Conservation (phyloP, 768 basidiomycete genomes). For the Auriscalpium microsporum region DNA sequence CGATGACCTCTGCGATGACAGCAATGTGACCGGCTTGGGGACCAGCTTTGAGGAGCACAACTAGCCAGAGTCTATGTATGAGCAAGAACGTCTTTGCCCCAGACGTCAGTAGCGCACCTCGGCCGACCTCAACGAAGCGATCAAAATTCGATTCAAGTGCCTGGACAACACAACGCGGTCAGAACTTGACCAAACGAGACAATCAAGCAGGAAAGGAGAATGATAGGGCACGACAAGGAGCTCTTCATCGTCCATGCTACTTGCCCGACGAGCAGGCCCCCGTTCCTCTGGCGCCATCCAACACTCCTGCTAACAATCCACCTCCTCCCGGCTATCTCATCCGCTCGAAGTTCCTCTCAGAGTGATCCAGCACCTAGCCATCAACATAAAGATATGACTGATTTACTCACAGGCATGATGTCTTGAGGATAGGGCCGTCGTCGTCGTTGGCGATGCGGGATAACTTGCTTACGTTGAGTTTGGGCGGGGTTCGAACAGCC, state of each 20-base stretch:
- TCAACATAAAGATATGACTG: neutral
- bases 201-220: neutral
- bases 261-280: neutral
- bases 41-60: slow-evolving; percentile 90
- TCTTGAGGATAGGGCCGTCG: slow-evolving; percentile 9
- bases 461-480: slow-evolving; percentile 1
- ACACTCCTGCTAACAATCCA: neutral
- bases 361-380: neutral
- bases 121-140: slow-evolving; percentile 97
- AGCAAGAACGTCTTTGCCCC: neutral
- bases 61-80: slow-evolving; percentile 26
- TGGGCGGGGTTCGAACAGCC: slow-evolving; percentile 6
- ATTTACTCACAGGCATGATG: slow-evolving; percentile 13
- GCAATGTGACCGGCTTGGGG: slow-evolving; percentile 85
- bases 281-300: neutral
- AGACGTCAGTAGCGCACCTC: slow-evolving; percentile 44
- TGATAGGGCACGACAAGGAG: neutral
- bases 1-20: slow-evolving; percentile 94
- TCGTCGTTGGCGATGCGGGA: slow-evolving; percentile 4
- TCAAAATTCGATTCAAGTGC: slow-evolving; percentile 68
- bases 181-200: neutral
- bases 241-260: neutral
- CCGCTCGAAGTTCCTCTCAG: neutral
- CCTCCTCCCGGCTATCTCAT: neutral
- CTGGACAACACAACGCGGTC: neutral